Evolutionary conservation across 73 alveolate species (phyloP), one percentile per base, ranked within the genome.

Genomic region (Paramecium primaurelia): DNA sequence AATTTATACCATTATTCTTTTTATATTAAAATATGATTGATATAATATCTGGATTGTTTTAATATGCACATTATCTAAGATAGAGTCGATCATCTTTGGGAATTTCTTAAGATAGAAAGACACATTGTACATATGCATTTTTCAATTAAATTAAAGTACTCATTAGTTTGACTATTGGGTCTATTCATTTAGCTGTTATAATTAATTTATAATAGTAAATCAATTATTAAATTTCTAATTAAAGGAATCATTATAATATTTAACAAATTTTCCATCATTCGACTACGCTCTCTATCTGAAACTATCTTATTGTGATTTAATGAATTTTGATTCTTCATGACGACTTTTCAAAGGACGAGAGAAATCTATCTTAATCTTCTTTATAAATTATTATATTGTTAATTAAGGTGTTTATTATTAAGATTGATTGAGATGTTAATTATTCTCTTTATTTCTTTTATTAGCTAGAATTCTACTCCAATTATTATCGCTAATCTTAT

Each of bases 151-250:
- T 75, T 75, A 42, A 36, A 42, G 47, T 38, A 75, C 25, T 75
- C 88, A 64, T 64, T 64, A 32, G 84, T 14, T 12, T 64, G 49
- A 34, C 84, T 64, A 64, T 34, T 64, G 14, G 20, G 84, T 34
- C 84, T 22, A 64, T 34, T 64, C 84, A 64, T 54, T 54, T 64
- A 64, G 84, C 84, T 64, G 84, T 64, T 64, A 64, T 64, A 64
- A 64, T 64, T 64, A 64, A 64, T 64, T 22, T 64, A 54, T 54
- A 54, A 54, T 54, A 54, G 69, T 54, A 64, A 64, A 64, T 64
- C 84, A 64, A 34, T 32, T 64, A 32, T 64, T 64, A 25, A 64
- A 64, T 8, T 54, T 54, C 69, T 54, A 54, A 54, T 54, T 54
- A 64, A 64, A 34, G 84, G 84, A 64, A 64, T 28, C 42, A 64